These are phyloP conservation scores for Phalaenopsis hybrid DNA, from an alignment of 116 monocot species.

Conservation along the genomic window DNA sequence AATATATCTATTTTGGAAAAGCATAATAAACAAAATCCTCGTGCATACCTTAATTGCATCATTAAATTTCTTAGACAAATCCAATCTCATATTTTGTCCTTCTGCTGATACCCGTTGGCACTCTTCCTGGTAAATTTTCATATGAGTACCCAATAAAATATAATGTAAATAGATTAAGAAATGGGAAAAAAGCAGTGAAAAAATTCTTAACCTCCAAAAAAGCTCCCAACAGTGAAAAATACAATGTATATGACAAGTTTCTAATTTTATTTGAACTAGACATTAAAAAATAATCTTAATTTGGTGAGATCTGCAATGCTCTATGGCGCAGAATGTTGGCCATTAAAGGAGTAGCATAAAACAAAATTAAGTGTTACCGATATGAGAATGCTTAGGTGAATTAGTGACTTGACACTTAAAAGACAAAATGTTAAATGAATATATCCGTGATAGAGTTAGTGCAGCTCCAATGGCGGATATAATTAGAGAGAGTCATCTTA, in stretches of 20 bases:
- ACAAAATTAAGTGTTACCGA: too few species aligned
- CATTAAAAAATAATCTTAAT: neutral
- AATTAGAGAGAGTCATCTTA: too few species aligned
- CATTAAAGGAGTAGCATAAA: too few species aligned
- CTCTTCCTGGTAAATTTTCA: constrained; percentile 56
- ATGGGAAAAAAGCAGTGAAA: neutral
- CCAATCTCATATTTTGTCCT: constrained; percentile 82
- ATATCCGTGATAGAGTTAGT: too few species aligned
- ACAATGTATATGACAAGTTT: neutral
- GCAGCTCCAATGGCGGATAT: too few species aligned
- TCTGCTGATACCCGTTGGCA: constrained; percentile 81
- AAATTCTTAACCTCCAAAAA: neutral
- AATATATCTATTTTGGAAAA: neutral
- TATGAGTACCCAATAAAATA: neutral
- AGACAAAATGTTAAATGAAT: too few species aligned
- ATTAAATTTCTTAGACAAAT: constrained; percentile 81
- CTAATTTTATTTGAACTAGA: neutral
- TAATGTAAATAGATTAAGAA: neutral
- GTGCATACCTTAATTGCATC: constrained; percentile 80
- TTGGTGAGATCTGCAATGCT: too few species aligned
- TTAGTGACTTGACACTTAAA: too few species aligned
- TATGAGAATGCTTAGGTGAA: too few species aligned
- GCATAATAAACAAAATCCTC: neutral
- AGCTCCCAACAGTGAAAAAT: neutral
- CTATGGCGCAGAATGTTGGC: too few species aligned